phyloP scores from a whole-genome alignment of 441 rosid genomes.

The Brassica hybrid region DNA sequence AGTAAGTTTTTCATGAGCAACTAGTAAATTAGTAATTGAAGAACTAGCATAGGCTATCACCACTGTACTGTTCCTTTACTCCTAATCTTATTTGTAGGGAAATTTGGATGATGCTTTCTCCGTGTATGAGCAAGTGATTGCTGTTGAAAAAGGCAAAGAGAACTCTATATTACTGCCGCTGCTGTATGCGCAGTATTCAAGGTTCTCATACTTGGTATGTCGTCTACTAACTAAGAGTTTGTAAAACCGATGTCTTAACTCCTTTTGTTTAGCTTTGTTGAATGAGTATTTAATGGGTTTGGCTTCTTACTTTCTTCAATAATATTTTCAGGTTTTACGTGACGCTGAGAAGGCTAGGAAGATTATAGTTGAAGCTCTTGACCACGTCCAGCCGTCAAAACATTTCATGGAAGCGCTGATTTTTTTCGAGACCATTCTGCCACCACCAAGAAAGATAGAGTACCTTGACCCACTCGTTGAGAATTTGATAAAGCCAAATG shows the following conservation, averaged over 20 bases:
- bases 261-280: slow-evolving; percentile 8
- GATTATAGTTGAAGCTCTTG: slow-evolving; percentile 74
- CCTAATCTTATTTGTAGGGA: slow-evolving; percentile 61
- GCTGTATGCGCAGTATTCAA: slow-evolving; percentile 86
- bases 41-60: slow-evolving; percentile 13
- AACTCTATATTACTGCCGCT: slow-evolving; percentile 78
- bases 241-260: neutral
- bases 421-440: slow-evolving; percentile 75
- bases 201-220: slow-evolving; percentile 79
- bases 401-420: slow-evolving; percentile 79
- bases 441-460: slow-evolving; percentile 73
- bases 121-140: slow-evolving; percentile 88
- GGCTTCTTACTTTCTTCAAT: slow-evolving; percentile 13
- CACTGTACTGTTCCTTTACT: slow-evolving; percentile 26
- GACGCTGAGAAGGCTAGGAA: slow-evolving; percentile 65
- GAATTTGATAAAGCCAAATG: slow-evolving; percentile 63
- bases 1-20: slow-evolving; percentile 53
- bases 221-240: neutral
- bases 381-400: slow-evolving; percentile 77
- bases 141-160: slow-evolving; percentile 97
- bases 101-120: slow-evolving; percentile 77
- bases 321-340: slow-evolving; percentile 60
- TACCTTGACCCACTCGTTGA: slow-evolving; percentile 76
- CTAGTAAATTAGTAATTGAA: slow-evolving; percentile 21
- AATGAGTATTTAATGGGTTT: slow-evolving; percentile 14